Conservation (phyloP, 75 land plant genomes). For the Azolla pinnata region DNA sequence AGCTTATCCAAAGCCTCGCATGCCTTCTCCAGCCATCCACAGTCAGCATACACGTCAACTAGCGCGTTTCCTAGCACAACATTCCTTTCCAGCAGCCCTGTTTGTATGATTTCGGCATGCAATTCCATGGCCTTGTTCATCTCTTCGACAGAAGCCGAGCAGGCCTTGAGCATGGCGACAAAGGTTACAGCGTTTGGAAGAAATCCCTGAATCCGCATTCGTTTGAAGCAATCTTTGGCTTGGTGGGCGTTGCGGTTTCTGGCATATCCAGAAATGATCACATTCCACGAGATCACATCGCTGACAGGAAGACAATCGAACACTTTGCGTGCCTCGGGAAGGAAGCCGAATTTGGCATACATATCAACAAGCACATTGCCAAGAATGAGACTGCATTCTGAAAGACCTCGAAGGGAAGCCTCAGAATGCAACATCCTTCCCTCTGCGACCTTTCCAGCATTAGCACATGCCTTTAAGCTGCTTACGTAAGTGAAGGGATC, state of each 20-base stretch:
- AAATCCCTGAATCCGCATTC: slow-evolving; percentile 16
- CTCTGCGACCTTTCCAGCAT: slow-evolving; percentile 25
- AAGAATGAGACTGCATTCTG: slow-evolving; percentile 8
- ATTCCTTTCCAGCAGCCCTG: neutral
- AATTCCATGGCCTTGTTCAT: slow-evolving; percentile 22
- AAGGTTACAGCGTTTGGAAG: slow-evolving; percentile 20
- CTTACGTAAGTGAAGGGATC: slow-evolving; percentile 24
- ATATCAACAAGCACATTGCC: slow-evolving; percentile 19
- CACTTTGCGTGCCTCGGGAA: slow-evolving; percentile 15
- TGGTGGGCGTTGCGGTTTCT: slow-evolving; percentile 6
- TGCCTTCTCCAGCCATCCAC: slow-evolving; percentile 23
- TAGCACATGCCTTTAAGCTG: slow-evolving; percentile 41
- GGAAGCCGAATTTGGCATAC: slow-evolving; percentile 17
- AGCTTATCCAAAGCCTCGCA: slow-evolving; percentile 8
- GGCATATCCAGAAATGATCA: slow-evolving; percentile 26
- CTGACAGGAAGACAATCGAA: slow-evolving; percentile 22
- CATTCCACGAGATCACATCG: slow-evolving; percentile 30
- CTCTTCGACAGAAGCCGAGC: slow-evolving; percentile 22
- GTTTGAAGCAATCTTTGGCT: slow-evolving; percentile 20
- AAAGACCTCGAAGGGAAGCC: neutral
- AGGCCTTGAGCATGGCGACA: slow-evolving; percentile 28
- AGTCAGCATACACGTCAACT: slow-evolving; percentile 30
- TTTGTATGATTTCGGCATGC: slow-evolving; percentile 21
- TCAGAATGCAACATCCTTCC: slow-evolving; percentile 21
- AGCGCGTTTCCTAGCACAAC: slow-evolving; percentile 8